Conservation (phyloP, 305 asterid species). For the Ilex paraguariensis region DNA sequence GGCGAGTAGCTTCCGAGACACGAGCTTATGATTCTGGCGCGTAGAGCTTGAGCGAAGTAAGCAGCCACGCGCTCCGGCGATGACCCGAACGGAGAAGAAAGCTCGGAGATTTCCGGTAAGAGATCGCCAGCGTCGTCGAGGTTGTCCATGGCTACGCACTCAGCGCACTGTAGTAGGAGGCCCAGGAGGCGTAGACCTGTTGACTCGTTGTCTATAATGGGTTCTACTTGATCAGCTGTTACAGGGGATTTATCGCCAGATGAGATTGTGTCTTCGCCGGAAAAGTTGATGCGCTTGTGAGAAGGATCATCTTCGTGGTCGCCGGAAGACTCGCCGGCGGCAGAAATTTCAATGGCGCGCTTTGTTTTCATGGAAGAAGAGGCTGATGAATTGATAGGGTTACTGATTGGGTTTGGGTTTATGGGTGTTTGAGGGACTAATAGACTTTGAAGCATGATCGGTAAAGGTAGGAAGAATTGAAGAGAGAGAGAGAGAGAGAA, state of each 20-base stretch:
- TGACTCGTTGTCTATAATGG: constrained; percentile 32
- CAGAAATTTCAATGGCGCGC: constrained; percentile 40
- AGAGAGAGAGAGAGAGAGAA: neutral
- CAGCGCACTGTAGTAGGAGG: constrained; percentile 81
- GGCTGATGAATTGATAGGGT: constrained; percentile 12
- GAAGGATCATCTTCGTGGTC: too few species aligned
- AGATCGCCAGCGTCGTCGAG: constrained; percentile 60
- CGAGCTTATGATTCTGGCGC: constrained; percentile 62
- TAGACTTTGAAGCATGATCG: constrained; percentile 33
- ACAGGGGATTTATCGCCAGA: constrained; percentile 5
- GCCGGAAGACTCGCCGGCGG: constrained; percentile 27
- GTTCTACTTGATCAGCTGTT: neutral
- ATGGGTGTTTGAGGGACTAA: constrained; percentile 23
- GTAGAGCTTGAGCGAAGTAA: constrained; percentile 84
- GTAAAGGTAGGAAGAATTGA: neutral
- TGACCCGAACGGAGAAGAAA: constrained; percentile 85
- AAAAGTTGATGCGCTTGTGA: constrained; percentile 12
- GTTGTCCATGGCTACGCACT: constrained; percentile 70
- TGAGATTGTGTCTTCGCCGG: constrained; percentile 8
- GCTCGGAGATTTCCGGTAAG: constrained; percentile 73
- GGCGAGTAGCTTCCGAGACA: constrained; percentile 66
- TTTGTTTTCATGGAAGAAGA: constrained; percentile 32
- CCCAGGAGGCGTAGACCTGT: constrained; percentile 70
- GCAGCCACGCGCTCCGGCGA: constrained; percentile 93
- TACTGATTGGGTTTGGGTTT: constrained; percentile 1